phyloP scores from a whole-genome alignment of 306 rosid genomes.

The Ormosia semicastrata region DNA sequence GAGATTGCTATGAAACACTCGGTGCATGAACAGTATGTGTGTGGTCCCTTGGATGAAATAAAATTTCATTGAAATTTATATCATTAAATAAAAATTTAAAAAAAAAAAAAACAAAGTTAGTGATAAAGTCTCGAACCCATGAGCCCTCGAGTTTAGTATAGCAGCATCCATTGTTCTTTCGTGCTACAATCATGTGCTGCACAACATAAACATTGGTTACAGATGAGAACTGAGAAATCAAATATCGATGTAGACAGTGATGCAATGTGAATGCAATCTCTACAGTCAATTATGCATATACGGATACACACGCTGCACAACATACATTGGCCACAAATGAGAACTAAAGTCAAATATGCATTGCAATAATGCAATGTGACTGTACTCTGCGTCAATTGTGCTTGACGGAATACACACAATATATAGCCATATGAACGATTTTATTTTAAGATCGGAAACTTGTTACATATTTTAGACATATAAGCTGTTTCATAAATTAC shows the following conservation, averaged over 20 bases:
- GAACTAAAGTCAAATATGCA: not conserved
- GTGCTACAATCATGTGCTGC: not conserved
- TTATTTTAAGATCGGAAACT: not conserved
- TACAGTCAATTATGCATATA: not conserved
- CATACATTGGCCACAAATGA: not conserved
- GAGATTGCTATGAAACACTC: too few species aligned
- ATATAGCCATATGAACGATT: not conserved
- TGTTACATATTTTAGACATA: not conserved
- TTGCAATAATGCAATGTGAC: not conserved
- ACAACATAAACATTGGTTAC: not conserved
- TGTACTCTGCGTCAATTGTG: too few species aligned
- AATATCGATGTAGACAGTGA: not conserved
- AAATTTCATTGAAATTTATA: too few species aligned
- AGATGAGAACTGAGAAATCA: not conserved
- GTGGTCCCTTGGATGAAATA: too few species aligned
- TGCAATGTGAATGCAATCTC: not conserved
- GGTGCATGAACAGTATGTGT: too few species aligned
- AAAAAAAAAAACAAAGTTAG: too few species aligned
- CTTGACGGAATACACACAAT: not conserved
- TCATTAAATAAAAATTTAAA: too few species aligned
- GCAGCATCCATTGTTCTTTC: not conserved
- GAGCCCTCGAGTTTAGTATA: too few species aligned
- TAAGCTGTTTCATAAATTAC: not conserved
- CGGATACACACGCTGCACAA: not conserved
- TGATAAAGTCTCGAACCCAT: too few species aligned